Evolutionary conservation across 257 asterid species (phyloP).

Genomic region (Avicennia marina): DNA sequence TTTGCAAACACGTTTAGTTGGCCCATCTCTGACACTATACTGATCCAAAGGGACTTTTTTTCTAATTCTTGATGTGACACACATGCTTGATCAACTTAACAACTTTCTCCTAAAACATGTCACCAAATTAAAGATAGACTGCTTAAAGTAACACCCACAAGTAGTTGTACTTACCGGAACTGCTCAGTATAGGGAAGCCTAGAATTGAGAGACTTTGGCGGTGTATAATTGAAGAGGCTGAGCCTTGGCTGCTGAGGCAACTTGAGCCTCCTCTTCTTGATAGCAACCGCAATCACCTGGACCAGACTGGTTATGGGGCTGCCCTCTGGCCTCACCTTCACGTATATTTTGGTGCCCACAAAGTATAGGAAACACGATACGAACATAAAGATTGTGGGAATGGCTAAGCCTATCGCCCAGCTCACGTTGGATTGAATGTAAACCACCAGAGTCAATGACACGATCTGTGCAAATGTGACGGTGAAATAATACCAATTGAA

Average conservation of each 20-base stretch:
- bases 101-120: too few relatives aligned
- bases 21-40: too few relatives aligned
- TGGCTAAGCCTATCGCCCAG: constrained; percentile 62
- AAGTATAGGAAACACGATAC: constrained; percentile 47
- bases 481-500: constrained; percentile 86
- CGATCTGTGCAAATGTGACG: constrained; percentile 53
- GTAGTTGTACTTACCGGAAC: constrained; percentile 34
- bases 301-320: constrained; percentile 60
- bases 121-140: too few relatives aligned
- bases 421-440: constrained; percentile 63
- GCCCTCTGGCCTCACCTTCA: constrained; percentile 69
- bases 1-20: too few relatives aligned
- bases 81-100: too few relatives aligned
- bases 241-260: constrained; percentile 47
- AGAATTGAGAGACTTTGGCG: constrained; percentile 49
- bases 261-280: constrained; percentile 50
- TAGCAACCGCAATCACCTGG: constrained; percentile 49
- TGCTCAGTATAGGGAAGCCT: constrained; percentile 49
- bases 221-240: constrained; percentile 31
- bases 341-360: constrained; percentile 47
- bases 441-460: constrained; percentile 59
- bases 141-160: too few relatives aligned
- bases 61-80: too few relatives aligned
- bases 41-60: too few relatives aligned
- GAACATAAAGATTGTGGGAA: constrained; percentile 64